Conservation (phyloP, 176 grass and related monocot genomes). For the Oryza rufipogon region DNA sequence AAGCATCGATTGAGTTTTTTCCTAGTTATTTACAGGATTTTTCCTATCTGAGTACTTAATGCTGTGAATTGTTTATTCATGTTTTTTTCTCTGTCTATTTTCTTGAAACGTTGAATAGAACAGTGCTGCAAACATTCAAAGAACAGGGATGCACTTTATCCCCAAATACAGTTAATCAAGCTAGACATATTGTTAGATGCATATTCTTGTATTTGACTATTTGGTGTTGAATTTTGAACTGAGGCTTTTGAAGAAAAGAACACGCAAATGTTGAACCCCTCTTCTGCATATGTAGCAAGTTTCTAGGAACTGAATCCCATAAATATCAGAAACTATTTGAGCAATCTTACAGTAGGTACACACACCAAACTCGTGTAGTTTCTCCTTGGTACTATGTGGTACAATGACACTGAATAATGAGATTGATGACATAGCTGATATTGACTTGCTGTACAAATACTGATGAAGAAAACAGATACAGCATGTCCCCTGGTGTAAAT, state of each 20-base stretch:
- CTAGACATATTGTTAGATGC: not conserved
- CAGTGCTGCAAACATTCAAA: not conserved
- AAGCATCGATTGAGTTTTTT: not conserved
- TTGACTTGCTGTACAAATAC: not conserved
- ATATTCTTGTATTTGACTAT: not conserved
- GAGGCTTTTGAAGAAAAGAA: slow-evolving; percentile 5
- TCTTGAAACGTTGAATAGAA: slow-evolving; percentile 3
- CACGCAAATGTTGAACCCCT: not conserved
- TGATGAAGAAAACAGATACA: not conserved
- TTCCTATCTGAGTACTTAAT: not conserved
- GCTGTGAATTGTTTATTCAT: not conserved
- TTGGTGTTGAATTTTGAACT: not conserved
- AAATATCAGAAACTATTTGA: slow-evolving; percentile 20
- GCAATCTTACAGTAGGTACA: not conserved
- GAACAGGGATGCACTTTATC: not conserved
- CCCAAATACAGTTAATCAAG: not conserved
- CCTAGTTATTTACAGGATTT: slow-evolving; percentile 14
- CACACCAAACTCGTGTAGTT: not conserved
- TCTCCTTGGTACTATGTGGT: not conserved
- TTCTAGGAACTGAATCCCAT: slow-evolving; percentile 19
- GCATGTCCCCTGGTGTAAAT: not conserved
- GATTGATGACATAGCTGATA: not conserved
- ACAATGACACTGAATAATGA: not conserved
- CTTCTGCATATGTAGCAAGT: slow-evolving; percentile 5
- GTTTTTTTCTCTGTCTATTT: not conserved